Evolutionary conservation across 164 flowering plant genomes (phyloP).

Genomic region (Sextonia rubra): DNA sequence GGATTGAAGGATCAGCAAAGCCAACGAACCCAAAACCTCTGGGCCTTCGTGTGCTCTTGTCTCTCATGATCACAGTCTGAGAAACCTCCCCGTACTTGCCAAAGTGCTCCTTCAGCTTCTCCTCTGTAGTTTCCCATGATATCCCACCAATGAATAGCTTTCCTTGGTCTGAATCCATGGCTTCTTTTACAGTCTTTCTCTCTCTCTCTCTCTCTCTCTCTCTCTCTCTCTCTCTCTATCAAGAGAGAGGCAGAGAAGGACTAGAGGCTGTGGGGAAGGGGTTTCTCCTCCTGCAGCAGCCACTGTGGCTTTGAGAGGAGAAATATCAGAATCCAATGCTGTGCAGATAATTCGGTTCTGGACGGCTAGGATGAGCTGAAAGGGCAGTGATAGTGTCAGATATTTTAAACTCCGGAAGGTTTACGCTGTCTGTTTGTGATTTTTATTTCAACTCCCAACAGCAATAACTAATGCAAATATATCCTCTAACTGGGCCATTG

Average conservation of each 20-base stretch:
- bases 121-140: constrained; percentile 90
- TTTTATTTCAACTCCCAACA: too few relatives aligned
- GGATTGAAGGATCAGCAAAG: constrained; percentile 56
- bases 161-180: constrained; percentile 87
- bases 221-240: background rate
- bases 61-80: constrained; percentile 75
- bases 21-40: constrained; percentile 72
- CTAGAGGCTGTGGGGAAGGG: background rate
- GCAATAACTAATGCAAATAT: too few relatives aligned
- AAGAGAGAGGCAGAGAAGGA: background rate
- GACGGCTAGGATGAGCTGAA: constrained; percentile 1
- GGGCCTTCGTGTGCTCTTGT: constrained; percentile 54
- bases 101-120: constrained; percentile 68
- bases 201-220: background rate
- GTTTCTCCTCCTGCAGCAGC: background rate
- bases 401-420: too few relatives aligned
- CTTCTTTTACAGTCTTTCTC: background rate
- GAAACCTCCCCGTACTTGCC: constrained; percentile 64
- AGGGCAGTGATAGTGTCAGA: background rate
- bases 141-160: constrained; percentile 93
- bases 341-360: background rate
- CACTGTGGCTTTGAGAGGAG: background rate
- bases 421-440: too few relatives aligned
- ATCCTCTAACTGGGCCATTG: too few relatives aligned
- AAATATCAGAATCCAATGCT: background rate